These are phyloP conservation scores for Colletotrichum tropicale DNA, from an alignment of 2,329 filamentous ascomycete species.

Conservation along the genomic window DNA sequence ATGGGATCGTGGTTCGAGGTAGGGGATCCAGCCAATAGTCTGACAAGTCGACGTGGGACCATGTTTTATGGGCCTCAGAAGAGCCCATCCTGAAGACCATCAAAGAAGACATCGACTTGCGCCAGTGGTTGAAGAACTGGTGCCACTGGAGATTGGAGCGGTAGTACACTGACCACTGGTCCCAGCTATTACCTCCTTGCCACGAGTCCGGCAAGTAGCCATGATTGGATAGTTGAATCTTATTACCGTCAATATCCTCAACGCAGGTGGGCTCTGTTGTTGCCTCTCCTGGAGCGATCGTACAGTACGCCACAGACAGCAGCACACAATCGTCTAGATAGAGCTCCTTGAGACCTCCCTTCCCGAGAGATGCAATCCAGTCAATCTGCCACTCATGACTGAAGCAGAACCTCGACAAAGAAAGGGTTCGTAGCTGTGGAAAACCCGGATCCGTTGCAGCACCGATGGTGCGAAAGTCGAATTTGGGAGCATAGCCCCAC, in stretches of 20 bases:
- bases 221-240: neutral
- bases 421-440: slow-evolving; percentile 41
- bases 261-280: neutral
- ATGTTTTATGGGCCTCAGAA: neutral
- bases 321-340: slow-evolving; percentile 44
- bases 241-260: neutral
- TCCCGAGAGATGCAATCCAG: slow-evolving; percentile 45
- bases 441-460: slow-evolving; percentile 25
- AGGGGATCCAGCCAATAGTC: neutral
- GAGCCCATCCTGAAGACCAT: neutral
- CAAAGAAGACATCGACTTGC: neutral
- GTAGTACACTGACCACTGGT: neutral
- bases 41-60: neutral
- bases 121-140: neutral
- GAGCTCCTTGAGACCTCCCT: slow-evolving; percentile 41
- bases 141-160: neutral
- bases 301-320: neutral
- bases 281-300: neutral
- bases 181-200: neutral
- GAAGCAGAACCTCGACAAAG: slow-evolving; percentile 45
- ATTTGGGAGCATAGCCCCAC: slow-evolving; percentile 44
- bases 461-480: slow-evolving; percentile 32
- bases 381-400: slow-evolving; percentile 48
- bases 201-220: neutral
- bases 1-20: neutral